Percentiles rank a stretch among this genome's conserved stretches.
Evolutionary conservation across 176 grass and related monocot species (phyloP).

Genomic region (Raddia distichophylla): DNA sequence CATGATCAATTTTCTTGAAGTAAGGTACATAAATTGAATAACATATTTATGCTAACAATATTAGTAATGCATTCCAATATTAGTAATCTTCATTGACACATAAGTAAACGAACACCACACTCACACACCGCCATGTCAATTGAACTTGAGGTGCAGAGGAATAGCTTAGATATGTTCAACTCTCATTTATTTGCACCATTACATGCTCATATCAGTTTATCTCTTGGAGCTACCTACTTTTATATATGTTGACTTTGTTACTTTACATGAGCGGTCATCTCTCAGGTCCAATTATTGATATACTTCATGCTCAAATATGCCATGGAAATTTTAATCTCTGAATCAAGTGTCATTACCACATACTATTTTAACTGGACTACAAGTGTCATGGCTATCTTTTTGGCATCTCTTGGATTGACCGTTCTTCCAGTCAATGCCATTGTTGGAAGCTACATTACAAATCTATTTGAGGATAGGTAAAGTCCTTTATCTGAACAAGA

Average conservation of each 20-base stretch:
- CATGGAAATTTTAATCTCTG: slow-evolving; percentile 95
- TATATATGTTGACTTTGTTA: too few relatives aligned
- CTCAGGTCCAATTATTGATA: slow-evolving; percentile 88
- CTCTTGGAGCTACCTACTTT: too few relatives aligned
- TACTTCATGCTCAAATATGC: slow-evolving; percentile 99
- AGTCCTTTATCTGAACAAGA: slow-evolving; percentile 18
- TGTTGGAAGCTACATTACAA: slow-evolving; percentile 89
- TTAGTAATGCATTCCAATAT: too few relatives aligned
- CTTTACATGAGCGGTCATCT: slow-evolving; percentile 6
- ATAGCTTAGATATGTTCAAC: background rate
- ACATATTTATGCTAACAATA: background rate
- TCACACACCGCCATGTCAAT: slow-evolving; percentile 2
- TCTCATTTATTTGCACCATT: background rate
- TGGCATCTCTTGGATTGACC: slow-evolving; percentile 79
- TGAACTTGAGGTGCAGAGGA: background rate
- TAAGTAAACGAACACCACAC: background rate
- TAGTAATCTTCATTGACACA: background rate
- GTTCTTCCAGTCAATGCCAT: slow-evolving; percentile 94
- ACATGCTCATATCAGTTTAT: background rate
- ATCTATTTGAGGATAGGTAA: slow-evolving; percentile 96
- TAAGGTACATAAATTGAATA: background rate
- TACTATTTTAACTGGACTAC: slow-evolving; percentile 92
- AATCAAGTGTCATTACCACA: slow-evolving; percentile 88
- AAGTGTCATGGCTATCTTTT: slow-evolving; percentile 78
- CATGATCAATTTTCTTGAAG: background rate